Percentiles rank a stretch among this genome's conserved stretches.
Evolutionary conservation across 1,139 yeast species (phyloP).

Genomic region (Debaryomyces sp.): DNA sequence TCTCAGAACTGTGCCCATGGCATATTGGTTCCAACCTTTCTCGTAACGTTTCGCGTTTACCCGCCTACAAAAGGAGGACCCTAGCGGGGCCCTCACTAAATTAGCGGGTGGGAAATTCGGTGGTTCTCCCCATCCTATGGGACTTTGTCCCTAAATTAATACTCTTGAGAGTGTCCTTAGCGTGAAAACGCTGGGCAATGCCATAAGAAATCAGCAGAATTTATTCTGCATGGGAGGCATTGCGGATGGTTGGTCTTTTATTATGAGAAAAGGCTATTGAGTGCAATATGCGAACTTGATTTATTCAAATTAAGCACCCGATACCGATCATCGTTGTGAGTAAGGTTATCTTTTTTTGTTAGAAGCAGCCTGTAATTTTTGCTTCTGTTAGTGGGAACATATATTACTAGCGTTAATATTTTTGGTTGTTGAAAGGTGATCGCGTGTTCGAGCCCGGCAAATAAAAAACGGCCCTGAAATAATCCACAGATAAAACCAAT

Average conservation of each 20-base stretch:
- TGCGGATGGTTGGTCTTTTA: constrained; percentile 69
- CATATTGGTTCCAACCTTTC: constrained; percentile 40
- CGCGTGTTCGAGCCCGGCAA: constrained; percentile 1
- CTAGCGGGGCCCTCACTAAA: constrained; percentile 13
- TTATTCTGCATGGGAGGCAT: constrained; percentile 63
- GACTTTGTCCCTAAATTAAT: constrained; percentile 19
- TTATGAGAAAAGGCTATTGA: constrained; percentile 54
- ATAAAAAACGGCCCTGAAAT: not conserved
- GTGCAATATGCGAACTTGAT: constrained; percentile 75
- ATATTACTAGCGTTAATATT: not conserved
- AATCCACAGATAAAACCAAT: not conserved
- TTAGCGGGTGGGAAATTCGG: constrained; percentile 85
- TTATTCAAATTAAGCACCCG: constrained; percentile 56
- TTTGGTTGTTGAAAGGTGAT: not conserved
- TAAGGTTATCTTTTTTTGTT: constrained; percentile 30
- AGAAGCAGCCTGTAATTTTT: not conserved
- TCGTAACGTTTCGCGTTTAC: constrained; percentile 67
- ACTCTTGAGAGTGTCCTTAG: constrained; percentile 71
- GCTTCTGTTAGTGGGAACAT: too few relatives aligned
- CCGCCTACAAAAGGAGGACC: constrained; percentile 54
- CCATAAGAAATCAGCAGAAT: constrained; percentile 61
- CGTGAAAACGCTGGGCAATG: constrained; percentile 76
- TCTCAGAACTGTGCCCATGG: constrained; percentile 18
- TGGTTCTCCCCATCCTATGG: constrained; percentile 62
- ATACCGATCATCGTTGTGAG: constrained; percentile 76